These are phyloP conservation scores for Neurospora sp. DNA, from an alignment of 495 filamentous ascomycete genomes.

Conservation along the genomic window DNA sequence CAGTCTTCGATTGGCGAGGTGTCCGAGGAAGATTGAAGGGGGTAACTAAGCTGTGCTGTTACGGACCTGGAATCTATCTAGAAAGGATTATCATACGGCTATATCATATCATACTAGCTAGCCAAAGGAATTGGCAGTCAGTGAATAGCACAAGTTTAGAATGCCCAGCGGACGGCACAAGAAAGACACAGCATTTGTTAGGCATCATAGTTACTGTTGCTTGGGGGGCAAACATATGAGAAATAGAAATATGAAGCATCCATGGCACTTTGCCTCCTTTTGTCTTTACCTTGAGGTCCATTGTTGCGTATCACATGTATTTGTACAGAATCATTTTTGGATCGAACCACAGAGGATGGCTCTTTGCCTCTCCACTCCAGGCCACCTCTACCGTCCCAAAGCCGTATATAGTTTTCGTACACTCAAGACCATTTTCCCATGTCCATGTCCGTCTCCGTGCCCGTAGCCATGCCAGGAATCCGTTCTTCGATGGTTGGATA, in stretches of 20 bases:
- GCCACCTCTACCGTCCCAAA: not conserved
- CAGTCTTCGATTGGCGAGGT: slow-evolving; percentile 38
- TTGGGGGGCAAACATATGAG: not conserved
- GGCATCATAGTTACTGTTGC: not conserved
- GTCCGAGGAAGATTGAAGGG: slow-evolving; percentile 29
- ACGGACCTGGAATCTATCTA: not conserved
- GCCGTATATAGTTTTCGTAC: not conserved
- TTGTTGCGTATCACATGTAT: not conserved
- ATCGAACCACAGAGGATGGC: not conserved
- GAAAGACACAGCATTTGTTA: not conserved
- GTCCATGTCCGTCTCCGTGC: not conserved
- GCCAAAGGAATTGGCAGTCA: not conserved
- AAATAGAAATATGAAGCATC: not conserved
- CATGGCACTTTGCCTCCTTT: no score
- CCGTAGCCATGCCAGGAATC: not conserved
- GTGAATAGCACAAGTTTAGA: not conserved
- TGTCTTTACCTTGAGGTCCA: no score
- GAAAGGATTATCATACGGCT: not conserved
- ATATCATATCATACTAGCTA: not conserved
- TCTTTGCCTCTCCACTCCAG: not conserved
- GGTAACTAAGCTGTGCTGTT: not conserved
- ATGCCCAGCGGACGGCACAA: not conserved
- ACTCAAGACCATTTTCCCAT: not conserved
- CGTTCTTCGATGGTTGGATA: not conserved
- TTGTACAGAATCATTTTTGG: not conserved